phyloP scores from a whole-genome alignment of 2,329 filamentous ascomycete species.

The Mycogone perniciosa region DNA sequence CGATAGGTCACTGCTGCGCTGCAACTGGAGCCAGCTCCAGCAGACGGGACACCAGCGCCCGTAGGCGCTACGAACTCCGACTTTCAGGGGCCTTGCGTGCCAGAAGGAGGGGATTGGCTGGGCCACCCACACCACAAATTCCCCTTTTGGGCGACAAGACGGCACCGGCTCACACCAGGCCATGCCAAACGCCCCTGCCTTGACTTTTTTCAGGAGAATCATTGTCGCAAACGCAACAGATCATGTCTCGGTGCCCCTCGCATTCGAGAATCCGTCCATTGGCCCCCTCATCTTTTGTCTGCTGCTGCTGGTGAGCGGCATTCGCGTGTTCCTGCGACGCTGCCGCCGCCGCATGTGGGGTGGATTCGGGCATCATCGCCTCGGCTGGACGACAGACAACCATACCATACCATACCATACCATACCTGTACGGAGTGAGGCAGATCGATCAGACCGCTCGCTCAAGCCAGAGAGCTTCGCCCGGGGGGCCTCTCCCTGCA shows the following conservation, averaged over 20 bases:
- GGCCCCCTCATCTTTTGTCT: conserved; percentile 6
- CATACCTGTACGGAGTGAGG: no score
- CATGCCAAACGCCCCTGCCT: conserved; percentile 4
- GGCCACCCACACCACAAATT: conserved; percentile 11
- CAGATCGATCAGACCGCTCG: conserved; percentile 1
- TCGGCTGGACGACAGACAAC: background rate
- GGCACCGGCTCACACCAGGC: conserved; percentile 4
- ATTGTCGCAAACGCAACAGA: conserved; percentile 23
- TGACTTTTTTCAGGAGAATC: conserved; percentile 8
- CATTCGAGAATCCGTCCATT: conserved; percentile 7
- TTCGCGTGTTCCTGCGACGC: conserved; percentile 8
- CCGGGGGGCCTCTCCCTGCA: background rate
- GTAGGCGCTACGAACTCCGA: background rate
- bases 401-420: background rate
- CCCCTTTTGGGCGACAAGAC: conserved; percentile 10
- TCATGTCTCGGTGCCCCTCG: conserved; percentile 33
- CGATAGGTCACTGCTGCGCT: background rate
- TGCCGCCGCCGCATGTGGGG: conserved; percentile 1
- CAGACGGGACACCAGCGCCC: background rate
- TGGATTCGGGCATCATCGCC: conserved; percentile 5
- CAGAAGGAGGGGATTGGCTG: background rate
- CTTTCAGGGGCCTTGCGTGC: conserved; percentile 1
- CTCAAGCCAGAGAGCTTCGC: conserved; percentile 11
- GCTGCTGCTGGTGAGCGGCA: conserved; percentile 7
- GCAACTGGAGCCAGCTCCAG: background rate